Evolutionary conservation across 805 yeast genomes (phyloP).

Genomic region (Kodamaea leandrae): DNA sequence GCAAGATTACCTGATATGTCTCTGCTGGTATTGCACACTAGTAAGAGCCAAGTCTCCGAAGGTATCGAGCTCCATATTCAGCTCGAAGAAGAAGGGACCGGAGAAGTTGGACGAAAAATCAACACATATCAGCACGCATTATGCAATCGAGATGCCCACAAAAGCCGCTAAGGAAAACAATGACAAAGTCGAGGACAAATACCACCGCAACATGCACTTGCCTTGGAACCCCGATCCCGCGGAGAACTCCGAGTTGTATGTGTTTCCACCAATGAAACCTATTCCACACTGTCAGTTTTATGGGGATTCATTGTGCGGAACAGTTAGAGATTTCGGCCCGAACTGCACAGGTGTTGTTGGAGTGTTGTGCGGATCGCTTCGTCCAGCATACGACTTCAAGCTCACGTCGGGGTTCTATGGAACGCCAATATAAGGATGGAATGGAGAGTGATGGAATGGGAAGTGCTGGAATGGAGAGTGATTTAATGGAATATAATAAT

Average conservation of each 20-base stretch:
- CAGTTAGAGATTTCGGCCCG: constrained; percentile 8
- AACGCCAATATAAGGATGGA: not conserved
- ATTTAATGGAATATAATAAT: too few species aligned
- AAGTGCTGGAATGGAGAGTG: too few species aligned
- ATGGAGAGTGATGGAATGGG: too few species aligned
- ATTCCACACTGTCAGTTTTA: constrained; percentile 7
- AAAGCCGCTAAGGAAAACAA: not conserved
- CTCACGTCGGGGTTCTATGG: not conserved
- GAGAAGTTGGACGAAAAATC: constrained; percentile 18
- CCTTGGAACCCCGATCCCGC: not conserved
- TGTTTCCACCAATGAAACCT: constrained; percentile 11
- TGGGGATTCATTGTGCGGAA: constrained; percentile 11
- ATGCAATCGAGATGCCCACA: constrained; percentile 3
- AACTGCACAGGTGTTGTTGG: constrained; percentile 11
- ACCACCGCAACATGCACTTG: not conserved
- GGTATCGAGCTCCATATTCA: not conserved
- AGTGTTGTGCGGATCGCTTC: not conserved
- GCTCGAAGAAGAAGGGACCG: not conserved
- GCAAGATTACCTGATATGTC: constrained; percentile 22
- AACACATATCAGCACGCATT: constrained; percentile 8
- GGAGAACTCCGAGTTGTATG: constrained; percentile 10
- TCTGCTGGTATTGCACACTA: constrained; percentile 17
- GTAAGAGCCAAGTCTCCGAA: not conserved
- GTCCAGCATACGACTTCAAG: not conserved
- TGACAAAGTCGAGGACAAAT: constrained; percentile 1